A percentile compares a stretch with the other conserved stretches of the same genome.
phyloP scores from a whole-genome alignment of 1,284 basidiomycete species.

The Phellinidium pouzarii region DNA sequence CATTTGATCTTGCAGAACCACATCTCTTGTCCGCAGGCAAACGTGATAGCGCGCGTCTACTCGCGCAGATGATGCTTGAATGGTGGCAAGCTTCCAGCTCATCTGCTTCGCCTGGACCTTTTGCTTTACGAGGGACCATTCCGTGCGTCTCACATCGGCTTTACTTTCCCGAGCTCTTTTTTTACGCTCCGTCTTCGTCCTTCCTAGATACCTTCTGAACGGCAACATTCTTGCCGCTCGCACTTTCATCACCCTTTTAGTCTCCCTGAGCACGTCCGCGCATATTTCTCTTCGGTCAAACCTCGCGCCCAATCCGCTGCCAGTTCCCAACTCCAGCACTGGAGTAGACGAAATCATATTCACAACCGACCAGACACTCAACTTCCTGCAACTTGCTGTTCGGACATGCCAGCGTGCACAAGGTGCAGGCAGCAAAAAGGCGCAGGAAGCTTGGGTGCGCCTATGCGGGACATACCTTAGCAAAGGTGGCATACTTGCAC shows the following conservation, averaged over 20 bases:
- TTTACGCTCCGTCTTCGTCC: not conserved
- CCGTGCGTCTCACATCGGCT: slow-evolving; percentile 49
- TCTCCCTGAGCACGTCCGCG: slow-evolving; percentile 46
- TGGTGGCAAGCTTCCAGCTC: slow-evolving; percentile 49
- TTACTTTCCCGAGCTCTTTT: not conserved
- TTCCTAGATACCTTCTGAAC: slow-evolving; percentile 72
- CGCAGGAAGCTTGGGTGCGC: slow-evolving; percentile 76
- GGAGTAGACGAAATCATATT: slow-evolving; percentile 58
- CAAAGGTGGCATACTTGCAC: slow-evolving; percentile 51
- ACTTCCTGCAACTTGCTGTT: slow-evolving; percentile 84
- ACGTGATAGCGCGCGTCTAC: slow-evolving; percentile 76
- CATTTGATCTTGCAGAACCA: slow-evolving; percentile 66
- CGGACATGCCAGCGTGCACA: slow-evolving; percentile 78
- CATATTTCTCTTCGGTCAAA: slow-evolving; percentile 33
- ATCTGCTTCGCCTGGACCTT: slow-evolving; percentile 49
- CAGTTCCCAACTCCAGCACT: slow-evolving; percentile 30
- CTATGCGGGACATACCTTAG: slow-evolving; percentile 79
- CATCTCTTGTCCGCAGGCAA: slow-evolving; percentile 81
- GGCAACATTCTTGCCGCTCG: slow-evolving; percentile 83
- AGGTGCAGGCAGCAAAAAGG: slow-evolving; percentile 62
- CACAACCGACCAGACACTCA: slow-evolving; percentile 68
- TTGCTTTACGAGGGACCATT: slow-evolving; percentile 76
- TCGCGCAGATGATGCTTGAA: slow-evolving; percentile 81
- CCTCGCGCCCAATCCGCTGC: slow-evolving; percentile 38
- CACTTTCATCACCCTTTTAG: slow-evolving; percentile 74